phyloP scores from a whole-genome alignment of 352 stramenopile species.

The Hyaloperonospora arabidopsidis region DNA sequence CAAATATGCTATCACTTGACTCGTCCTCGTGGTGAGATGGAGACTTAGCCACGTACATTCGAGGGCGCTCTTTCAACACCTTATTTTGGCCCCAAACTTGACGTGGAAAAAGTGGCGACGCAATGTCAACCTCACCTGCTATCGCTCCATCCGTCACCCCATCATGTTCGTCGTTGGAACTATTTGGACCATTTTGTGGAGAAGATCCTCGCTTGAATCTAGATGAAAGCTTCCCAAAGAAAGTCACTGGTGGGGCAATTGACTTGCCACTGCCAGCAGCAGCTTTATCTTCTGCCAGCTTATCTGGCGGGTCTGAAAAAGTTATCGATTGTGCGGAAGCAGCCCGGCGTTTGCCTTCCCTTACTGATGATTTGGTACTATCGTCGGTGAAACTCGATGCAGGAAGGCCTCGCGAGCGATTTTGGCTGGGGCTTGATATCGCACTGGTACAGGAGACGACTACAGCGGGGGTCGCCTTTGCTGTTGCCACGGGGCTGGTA shows the following conservation, averaged over 20 bases:
- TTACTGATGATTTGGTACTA: conserved; percentile 13
- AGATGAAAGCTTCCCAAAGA: conserved; percentile 80
- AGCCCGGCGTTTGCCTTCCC: conserved; percentile 30
- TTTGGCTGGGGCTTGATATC: conserved; percentile 19
- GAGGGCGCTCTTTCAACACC: conserved; percentile 53
- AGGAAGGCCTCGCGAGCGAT: conserved; percentile 27
- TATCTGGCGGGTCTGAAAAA: conserved; percentile 20
- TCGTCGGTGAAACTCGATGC: conserved; percentile 30
- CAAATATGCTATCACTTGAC: conserved; percentile 84
- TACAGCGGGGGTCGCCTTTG: neutral
- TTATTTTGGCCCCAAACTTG: conserved; percentile 26
- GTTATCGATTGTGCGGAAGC: conserved; percentile 25
- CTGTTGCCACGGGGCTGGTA: conserved; percentile 11
- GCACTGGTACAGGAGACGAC: conserved; percentile 12
- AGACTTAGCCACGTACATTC: conserved; percentile 72
- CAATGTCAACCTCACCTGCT: conserved; percentile 16
- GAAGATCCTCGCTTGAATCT: conserved; percentile 71
- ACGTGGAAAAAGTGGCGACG: conserved; percentile 20
- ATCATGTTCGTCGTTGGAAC: conserved; percentile 21
- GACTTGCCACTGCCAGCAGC: conserved; percentile 18
- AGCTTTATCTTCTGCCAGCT: conserved; percentile 30
- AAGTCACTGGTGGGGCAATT: conserved; percentile 50
- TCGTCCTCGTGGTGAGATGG: conserved; percentile 64
- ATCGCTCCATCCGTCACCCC: conserved; percentile 12
- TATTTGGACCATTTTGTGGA: conserved; percentile 26